phyloP scores from a whole-genome alignment of 1,284 basidiomycete species.

The Pascua sp. region DNA sequence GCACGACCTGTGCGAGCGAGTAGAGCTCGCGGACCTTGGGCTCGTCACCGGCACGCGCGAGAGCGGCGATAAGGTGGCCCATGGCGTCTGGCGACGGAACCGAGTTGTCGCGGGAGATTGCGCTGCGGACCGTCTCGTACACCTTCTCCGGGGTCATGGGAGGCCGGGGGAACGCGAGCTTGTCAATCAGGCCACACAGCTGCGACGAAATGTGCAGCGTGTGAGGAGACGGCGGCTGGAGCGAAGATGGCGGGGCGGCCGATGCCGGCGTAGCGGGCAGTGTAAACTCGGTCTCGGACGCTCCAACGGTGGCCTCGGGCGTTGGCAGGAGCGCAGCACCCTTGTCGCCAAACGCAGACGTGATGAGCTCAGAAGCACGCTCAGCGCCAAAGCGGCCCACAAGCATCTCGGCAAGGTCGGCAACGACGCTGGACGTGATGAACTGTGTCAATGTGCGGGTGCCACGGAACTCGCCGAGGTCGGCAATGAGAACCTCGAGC shows the following conservation, averaged over 20 bases:
- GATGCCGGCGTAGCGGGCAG: slow-evolving; percentile 11
- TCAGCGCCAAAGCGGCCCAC: slow-evolving; percentile 40
- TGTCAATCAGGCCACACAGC: slow-evolving; percentile 22
- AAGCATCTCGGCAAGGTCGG: slow-evolving; percentile 20
- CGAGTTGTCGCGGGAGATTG: slow-evolving; percentile 18
- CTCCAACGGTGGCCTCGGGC: slow-evolving; percentile 10
- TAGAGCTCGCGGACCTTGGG: slow-evolving; percentile 67
- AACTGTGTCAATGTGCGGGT: slow-evolving; percentile 44
- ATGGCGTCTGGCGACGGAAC: slow-evolving; percentile 50
- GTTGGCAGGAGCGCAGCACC: slow-evolving; percentile 20
- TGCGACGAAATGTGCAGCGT: slow-evolving; percentile 14
- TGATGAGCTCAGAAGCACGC: slow-evolving; percentile 22
- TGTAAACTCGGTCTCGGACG: slow-evolving; percentile 11
- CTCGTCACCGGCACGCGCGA: slow-evolving; percentile 63
- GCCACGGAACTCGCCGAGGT: slow-evolving; percentile 37
- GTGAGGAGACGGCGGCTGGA: slow-evolving; percentile 15
- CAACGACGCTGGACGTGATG: slow-evolving; percentile 42
- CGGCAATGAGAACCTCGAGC: slow-evolving; percentile 57
- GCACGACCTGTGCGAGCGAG: slow-evolving; percentile 62
- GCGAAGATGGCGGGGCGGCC: slow-evolving; percentile 6
- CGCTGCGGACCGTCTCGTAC: slow-evolving; percentile 13
- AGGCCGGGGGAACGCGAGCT: slow-evolving; percentile 1
- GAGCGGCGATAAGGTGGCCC: slow-evolving; percentile 62
- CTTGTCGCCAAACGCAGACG: slow-evolving; percentile 22
- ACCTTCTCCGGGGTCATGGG: slow-evolving; percentile 12